phyloP scores from a whole-genome alignment of 208 protist genomes.

The Trypanosoma caninum region DNA sequence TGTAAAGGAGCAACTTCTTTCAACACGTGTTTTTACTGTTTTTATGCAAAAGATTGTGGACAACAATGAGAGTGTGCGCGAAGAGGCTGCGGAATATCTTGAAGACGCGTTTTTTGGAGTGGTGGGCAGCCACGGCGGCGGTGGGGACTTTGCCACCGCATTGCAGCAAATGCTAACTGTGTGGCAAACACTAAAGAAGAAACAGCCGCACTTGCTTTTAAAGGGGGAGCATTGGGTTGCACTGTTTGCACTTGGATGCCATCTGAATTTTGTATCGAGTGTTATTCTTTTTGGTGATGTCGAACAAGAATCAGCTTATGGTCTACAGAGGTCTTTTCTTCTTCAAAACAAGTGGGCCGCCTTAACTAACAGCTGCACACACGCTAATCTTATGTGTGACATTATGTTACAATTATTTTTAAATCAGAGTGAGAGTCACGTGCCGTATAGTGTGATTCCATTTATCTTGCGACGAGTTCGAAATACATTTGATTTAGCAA shows the following conservation, averaged over 20 bases:
- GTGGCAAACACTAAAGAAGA: constrained; percentile 36
- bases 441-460: constrained; percentile 59
- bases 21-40: constrained; percentile 24
- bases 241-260: constrained; percentile 53
- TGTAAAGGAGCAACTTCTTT: constrained; percentile 11
- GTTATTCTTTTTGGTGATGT: constrained; percentile 9
- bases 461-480: constrained; percentile 53
- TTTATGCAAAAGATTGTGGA: constrained; percentile 30
- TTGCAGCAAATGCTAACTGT: constrained; percentile 52
- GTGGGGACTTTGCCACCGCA: constrained; percentile 31
- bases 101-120: constrained; percentile 60
- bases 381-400: constrained; percentile 30
- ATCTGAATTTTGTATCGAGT: constrained; percentile 50
- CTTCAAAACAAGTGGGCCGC: constrained; percentile 14
- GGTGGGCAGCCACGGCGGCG: constrained; percentile 33
- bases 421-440: constrained; percentile 26
- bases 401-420: constrained; percentile 25
- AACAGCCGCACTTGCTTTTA: constrained; percentile 3
- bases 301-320: neutral
- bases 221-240: constrained; percentile 61
- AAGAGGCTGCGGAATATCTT: constrained; percentile 27
- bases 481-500: constrained; percentile 58
- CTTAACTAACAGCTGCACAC: constrained; percentile 21
- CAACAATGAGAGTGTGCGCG: constrained; percentile 16
- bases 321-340: neutral